These are phyloP conservation scores for Wickerhamomyces hampshirensis DNA, from an alignment of 805 yeast genomes.

Conservation along the genomic window DNA sequence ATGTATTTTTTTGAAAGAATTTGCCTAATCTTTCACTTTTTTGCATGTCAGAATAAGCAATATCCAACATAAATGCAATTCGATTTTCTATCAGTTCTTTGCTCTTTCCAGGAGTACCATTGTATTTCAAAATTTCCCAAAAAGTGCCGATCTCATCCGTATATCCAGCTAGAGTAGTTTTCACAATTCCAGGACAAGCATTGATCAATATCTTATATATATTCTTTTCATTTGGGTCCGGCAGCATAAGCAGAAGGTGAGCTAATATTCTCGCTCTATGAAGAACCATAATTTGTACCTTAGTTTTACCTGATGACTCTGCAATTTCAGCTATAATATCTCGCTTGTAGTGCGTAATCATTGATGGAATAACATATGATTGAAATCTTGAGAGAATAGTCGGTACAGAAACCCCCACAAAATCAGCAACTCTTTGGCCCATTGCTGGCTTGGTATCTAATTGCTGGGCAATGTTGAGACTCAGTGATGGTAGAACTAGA, in stretches of 20 bases:
- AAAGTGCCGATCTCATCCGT: slow-evolving; percentile 24
- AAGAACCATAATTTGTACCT: slow-evolving; percentile 42
- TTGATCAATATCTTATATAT: slow-evolving; percentile 50
- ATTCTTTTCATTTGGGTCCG: slow-evolving; percentile 41
- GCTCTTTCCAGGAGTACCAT: slow-evolving; percentile 32
- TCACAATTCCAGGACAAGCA: slow-evolving; percentile 43
- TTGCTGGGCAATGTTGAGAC: slow-evolving; percentile 56
- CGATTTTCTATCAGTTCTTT: slow-evolving; percentile 29
- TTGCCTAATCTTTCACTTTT: slow-evolving; percentile 27
- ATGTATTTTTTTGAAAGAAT: slow-evolving; percentile 52
- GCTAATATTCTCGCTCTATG: slow-evolving; percentile 54
- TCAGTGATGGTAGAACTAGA: slow-evolving; percentile 72
- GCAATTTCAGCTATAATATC: slow-evolving; percentile 64
- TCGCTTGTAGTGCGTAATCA: slow-evolving; percentile 60
- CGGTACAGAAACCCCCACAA: slow-evolving; percentile 56
- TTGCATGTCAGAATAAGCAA: slow-evolving; percentile 17
- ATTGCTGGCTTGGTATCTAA: slow-evolving; percentile 45
- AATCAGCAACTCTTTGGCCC: slow-evolving; percentile 54
- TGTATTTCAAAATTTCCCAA: slow-evolving; percentile 42
- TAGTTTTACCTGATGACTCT: slow-evolving; percentile 38
- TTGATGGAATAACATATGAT: slow-evolving; percentile 69
- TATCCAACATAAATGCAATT: slow-evolving; percentile 34
- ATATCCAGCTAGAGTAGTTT: slow-evolving; percentile 18
- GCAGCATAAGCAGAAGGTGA: slow-evolving; percentile 47
- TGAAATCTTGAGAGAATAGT: slow-evolving; percentile 67